Conservation (phyloP, 768 basidiomycete genomes). For the Lentinula aciculospora region DNA sequence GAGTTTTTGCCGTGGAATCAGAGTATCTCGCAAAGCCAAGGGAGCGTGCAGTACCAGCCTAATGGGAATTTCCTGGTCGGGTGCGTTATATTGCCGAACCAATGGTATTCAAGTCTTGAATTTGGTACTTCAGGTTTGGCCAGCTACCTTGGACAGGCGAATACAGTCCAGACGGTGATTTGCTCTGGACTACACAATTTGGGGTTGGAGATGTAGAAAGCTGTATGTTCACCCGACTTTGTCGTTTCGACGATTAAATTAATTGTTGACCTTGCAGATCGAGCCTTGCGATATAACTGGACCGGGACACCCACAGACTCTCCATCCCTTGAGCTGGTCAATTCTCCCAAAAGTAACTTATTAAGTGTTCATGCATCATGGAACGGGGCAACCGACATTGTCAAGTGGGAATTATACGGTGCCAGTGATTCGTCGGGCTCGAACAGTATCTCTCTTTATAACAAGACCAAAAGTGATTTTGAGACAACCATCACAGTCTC, state of each 20-base stretch:
- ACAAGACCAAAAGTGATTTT: constrained; percentile 10
- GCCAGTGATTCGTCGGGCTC: not conserved
- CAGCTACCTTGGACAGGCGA: constrained; percentile 1
- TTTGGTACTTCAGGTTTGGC: not conserved
- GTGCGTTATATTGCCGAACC: not conserved
- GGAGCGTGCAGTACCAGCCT: constrained; percentile 5
- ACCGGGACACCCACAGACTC: constrained; percentile 13
- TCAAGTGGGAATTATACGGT: constrained; percentile 9
- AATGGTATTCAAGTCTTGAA: not conserved
- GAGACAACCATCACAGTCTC: constrained; percentile 12
- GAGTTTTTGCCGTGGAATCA: not conserved
- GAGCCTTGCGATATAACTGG: constrained; percentile 5
- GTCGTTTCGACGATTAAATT: not conserved
- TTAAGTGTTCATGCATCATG: constrained; percentile 12
- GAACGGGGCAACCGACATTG: constrained; percentile 16
- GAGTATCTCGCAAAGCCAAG: constrained; percentile 1
- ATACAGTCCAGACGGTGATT: not conserved
- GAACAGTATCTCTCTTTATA: not conserved
- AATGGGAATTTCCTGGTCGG: constrained; percentile 5
- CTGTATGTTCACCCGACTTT: not conserved
- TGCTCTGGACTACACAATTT: constrained; percentile 4
- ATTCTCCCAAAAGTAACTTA: not conserved
- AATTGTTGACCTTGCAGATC: not conserved
- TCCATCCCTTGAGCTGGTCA: constrained; percentile 5
- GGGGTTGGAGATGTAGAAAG: constrained; percentile 1